Evolutionary conservation across 1,139 yeast genomes (phyloP), one percentile per base, ranked within the genome.

Genomic region (Torulaspora globosa): DNA sequence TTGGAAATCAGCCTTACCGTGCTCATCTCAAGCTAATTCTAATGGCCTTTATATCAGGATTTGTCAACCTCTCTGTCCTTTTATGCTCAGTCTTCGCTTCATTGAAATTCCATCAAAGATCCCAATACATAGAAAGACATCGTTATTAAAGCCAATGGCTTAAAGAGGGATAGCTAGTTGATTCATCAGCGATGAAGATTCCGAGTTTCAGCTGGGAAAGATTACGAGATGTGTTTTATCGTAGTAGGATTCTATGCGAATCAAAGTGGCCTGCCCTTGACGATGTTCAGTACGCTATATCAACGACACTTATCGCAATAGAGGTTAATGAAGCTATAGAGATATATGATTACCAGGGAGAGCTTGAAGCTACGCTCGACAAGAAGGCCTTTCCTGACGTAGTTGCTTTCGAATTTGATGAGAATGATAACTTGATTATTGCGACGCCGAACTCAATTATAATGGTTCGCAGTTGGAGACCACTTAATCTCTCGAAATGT

Each of bases 1-100:
- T 82, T 74, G 0, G 97, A 86, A 1, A 86, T 78, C 33, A 92
- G 70, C 2, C 84, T 84, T 5, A 89, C 81, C 58, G 71, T 80
- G 33, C 74, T 60, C 48, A 60, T 57, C n/a, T 15, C 12, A 11
- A n/a, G 12, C 7, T 10, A 18, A 15, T 4, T 31, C 19, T 11
- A n/a, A 11, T 10, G 12, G 34, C 14, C 19, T 31, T 11, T 8
- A 16, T 31, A 11, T 5, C 34, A 4, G 6, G 23, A 6, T 7
- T 31, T 5, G 9, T 31, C 6, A 23, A 16, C n/a, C 8, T 15
- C 6, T 15, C 14, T 7, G 21, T 9, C 12, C 18, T 15, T 3
- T 18, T 11, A 31, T 15, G 12, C 12, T 4, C 3, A 31, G 9
- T 31, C 34, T 15, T 31, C 41, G 34, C 41, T 23, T 36, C 19